These are phyloP conservation scores for Chenopodium suecicum DNA, from an alignment of 148 eudicot genomes.

Conservation along the genomic window DNA sequence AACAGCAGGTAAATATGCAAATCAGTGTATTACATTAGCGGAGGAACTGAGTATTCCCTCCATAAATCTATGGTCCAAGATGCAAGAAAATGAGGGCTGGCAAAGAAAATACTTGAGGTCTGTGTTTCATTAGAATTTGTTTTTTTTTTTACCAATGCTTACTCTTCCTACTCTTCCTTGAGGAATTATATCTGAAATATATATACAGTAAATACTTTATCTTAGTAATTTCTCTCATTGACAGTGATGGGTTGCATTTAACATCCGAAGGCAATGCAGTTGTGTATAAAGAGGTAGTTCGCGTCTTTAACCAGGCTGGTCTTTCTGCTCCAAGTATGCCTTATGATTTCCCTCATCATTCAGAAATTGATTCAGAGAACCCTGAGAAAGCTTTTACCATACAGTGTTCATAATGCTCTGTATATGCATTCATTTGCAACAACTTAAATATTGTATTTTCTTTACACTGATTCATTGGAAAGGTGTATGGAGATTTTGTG, in stretches of 20 bases:
- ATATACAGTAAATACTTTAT: background rate
- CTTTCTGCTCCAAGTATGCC: conserved; percentile 62
- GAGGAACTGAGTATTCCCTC: conserved; percentile 64
- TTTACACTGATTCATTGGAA: background rate
- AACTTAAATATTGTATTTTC: background rate
- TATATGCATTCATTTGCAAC: background rate
- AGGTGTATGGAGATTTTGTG: background rate
- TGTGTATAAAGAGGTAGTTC: conserved; percentile 61
- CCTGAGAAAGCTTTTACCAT: conserved; percentile 64
- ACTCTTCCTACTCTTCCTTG: background rate
- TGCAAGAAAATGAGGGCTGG: conserved; percentile 89
- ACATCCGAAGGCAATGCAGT: conserved; percentile 79
- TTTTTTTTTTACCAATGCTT: background rate
- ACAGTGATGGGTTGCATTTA: conserved; percentile 90
- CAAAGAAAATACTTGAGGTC: conserved; percentile 73
- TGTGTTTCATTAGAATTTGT: conserved; percentile 23
- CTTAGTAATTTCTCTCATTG: conserved; percentile 8
- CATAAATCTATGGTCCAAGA: conserved; percentile 87
- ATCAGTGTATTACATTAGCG: conserved; percentile 62
- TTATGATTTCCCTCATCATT: conserved; percentile 80
- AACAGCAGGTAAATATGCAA: conserved; percentile 60
- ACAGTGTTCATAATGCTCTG: conserved; percentile 31
- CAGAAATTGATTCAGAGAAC: conserved; percentile 55
- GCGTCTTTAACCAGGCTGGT: conserved; percentile 50
- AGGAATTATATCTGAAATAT: background rate